Base-by-base conservation (phyloP, 805 yeast genomes). In the Saccharomycopsis fodiens region DNA sequence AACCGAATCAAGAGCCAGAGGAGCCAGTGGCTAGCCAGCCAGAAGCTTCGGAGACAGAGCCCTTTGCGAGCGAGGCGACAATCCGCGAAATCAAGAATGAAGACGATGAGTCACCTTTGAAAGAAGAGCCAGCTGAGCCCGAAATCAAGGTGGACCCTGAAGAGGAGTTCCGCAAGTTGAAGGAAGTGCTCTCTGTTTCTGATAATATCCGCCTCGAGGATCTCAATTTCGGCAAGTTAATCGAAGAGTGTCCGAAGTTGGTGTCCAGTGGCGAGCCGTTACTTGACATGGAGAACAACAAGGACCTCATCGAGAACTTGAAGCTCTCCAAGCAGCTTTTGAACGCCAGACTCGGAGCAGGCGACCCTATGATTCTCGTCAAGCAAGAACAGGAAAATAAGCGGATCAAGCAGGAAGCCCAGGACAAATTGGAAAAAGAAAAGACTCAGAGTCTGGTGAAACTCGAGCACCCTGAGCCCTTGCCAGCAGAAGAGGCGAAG, bases 231-330 rank as follows among this genome's bases (percentile, higher is more conserved):
- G 54, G 50, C 5, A 46, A 57, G 21, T 67, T 70, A 12, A 55
- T 70, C 5, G 56, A 54, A 25, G 59, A 63, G 30, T 74, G 74
- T 36, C 61, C 63, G 13, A 63, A 78, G 41, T 66, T 85, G 12
- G 66, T 85, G 25, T 87, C 93, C 2, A 72, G 81, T 13, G 81
- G 81, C 2, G 82, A 81, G 17, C 59, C 65, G 22, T 69, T 66
- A 47, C 60, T 50, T 2, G 51, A 50, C 25, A 29, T 50, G 19
- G 35, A 47, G 17, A 41, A 50, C 29, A 59, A 63, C 52, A 78
- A 62, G 42, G 68, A 57, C 48, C 67, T 63, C 12, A 48, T 70
- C 16, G 76, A 68, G 40, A 66, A 70, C 20, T 61, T 78, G 35
- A 72, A 71, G 55, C 68, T 71, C 51, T 82, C 74, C 54, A 76